Conservation (phyloP, 2,329 filamentous ascomycete species). For the Ophiostoma quercus region DNA sequence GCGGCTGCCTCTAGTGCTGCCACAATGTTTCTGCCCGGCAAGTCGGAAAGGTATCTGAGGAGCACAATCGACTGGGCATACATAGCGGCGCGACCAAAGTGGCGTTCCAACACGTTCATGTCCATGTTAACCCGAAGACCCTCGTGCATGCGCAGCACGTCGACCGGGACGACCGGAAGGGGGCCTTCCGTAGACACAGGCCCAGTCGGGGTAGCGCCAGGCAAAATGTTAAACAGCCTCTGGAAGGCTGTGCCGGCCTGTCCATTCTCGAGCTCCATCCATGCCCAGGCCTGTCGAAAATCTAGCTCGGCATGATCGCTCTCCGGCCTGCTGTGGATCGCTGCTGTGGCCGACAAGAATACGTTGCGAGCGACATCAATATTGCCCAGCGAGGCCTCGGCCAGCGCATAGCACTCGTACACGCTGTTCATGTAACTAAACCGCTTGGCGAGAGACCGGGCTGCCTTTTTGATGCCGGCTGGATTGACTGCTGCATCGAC, state of each 20-base stretch:
- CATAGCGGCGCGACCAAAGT: slow-evolving; percentile 45
- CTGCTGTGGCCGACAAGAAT: slow-evolving; percentile 51
- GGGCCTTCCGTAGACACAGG: slow-evolving; percentile 20
- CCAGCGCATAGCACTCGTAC: slow-evolving; percentile 73
- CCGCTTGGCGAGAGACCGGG: slow-evolving; percentile 67
- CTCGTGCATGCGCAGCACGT: slow-evolving; percentile 51
- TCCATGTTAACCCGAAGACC: slow-evolving; percentile 51
- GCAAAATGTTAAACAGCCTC: slow-evolving; percentile 39
- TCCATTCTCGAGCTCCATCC: slow-evolving; percentile 54
- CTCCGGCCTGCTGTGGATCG: slow-evolving; percentile 32
- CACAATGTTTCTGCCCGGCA: slow-evolving; percentile 46
- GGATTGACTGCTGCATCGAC: slow-evolving; percentile 56
- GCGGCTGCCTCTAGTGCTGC: slow-evolving; percentile 43
- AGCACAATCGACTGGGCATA: slow-evolving; percentile 60
- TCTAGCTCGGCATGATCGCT: slow-evolving; percentile 24
- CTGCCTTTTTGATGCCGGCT: slow-evolving; percentile 58
- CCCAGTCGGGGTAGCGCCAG: slow-evolving; percentile 30
- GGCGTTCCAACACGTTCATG: slow-evolving; percentile 48
- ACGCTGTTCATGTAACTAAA: slow-evolving; percentile 59
- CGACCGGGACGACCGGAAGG: slow-evolving; percentile 32
- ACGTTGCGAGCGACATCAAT: slow-evolving; percentile 56
- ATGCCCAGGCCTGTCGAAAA: slow-evolving; percentile 60
- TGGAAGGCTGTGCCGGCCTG: slow-evolving; percentile 35
- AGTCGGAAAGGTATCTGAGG: slow-evolving; percentile 57
- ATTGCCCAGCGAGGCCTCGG: slow-evolving; percentile 59